phyloP scores from a whole-genome alignment of 2,329 filamentous ascomycete genomes.

The Hypoxylon sp. region DNA sequence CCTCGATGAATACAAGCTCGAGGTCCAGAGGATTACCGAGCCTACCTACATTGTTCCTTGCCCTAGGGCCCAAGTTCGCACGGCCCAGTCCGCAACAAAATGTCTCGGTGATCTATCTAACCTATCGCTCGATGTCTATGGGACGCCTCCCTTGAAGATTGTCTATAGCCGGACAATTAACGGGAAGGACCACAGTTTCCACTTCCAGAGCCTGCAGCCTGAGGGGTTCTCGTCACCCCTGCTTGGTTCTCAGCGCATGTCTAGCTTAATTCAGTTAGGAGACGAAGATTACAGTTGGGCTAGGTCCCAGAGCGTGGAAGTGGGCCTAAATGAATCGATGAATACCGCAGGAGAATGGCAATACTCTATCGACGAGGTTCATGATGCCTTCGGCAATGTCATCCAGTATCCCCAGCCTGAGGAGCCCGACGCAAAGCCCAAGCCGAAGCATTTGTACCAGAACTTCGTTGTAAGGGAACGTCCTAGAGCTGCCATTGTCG shows the following conservation, averaged over 20 bases:
- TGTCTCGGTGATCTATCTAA: slow-evolving; percentile 92
- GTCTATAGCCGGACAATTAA: slow-evolving; percentile 93
- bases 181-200: slow-evolving; percentile 84
- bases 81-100: slow-evolving; percentile 73
- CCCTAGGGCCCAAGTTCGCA: slow-evolving; percentile 81
- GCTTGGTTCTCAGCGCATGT: slow-evolving; percentile 70
- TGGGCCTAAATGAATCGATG: slow-evolving; percentile 93
- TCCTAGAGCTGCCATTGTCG: slow-evolving; percentile 78
- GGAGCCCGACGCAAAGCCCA: slow-evolving; percentile 75
- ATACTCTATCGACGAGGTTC: slow-evolving; percentile 92
- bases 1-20: slow-evolving; percentile 92
- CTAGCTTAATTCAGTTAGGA: slow-evolving; percentile 69
- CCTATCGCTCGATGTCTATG: slow-evolving; percentile 84
- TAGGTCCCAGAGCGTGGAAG: slow-evolving; percentile 78
- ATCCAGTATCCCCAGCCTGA: slow-evolving; percentile 81
- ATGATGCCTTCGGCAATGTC: slow-evolving; percentile 90
- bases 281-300: slow-evolving; percentile 86
- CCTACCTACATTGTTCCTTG: slow-evolving; percentile 90
- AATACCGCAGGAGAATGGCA: slow-evolving; percentile 84
- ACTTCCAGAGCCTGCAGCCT: slow-evolving; percentile 93
- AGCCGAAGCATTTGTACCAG: slow-evolving; percentile 77
- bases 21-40: slow-evolving; percentile 82
- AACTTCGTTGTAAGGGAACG: slow-evolving; percentile 89
- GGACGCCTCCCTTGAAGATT: slow-evolving; percentile 91
- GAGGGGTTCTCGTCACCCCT: slow-evolving; percentile 87